Evolutionary conservation across 1,284 basidiomycete species (phyloP), one percentile per base, ranked within the genome.

Genomic region (Papiliotrema nemorosa): DNA sequence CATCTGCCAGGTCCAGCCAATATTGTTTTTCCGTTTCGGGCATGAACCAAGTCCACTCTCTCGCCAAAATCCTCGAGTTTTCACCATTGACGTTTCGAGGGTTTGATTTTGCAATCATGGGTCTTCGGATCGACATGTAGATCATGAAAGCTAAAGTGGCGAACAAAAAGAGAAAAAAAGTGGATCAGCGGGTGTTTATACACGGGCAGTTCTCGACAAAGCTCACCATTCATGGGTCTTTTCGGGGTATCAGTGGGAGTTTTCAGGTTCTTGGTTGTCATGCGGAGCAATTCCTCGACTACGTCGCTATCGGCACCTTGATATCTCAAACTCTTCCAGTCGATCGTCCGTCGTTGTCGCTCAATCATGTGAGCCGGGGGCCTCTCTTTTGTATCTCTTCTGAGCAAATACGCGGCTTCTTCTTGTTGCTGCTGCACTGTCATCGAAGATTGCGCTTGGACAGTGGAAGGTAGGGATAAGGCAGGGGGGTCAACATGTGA

Each of bases 11-110:
- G 25, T 47, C 45, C 4, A 37, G 33, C 45, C 45, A 47, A 24
- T 47, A 47, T 18, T 38, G 33, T 25, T 38, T 47, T 22, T 47
- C 45, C 5, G 14, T n/a, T 16, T 36, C 34, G 24, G 45, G 45
- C 45, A 47, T 47, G 45, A 29, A 47, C 45, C 45, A 47, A 14
- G 25, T 20, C 45, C 45, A 47, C 20, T 47, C 45, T 22, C 45
- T 4, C 24, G 45, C 33, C 13, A 47, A 26, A 18, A 47, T 47
- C 21, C 24, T 22, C 9, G 45, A 47, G 26, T 47, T 47, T 24
- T 47, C 34, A n/a, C 45, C 45, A 18, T 36, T 37, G 21, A 37
- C 35, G 26, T 47, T 47, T n/a, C 38, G 37, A 34, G 45, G 34
- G 45, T 47, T 27, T 5, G 34, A 20, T 18, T 37, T 36, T 3